Evolutionary conservation across 176 grass and related monocot genomes (phyloP), one percentile per base, ranked within the genome.

Genomic region (Aegilops sharonensis): DNA sequence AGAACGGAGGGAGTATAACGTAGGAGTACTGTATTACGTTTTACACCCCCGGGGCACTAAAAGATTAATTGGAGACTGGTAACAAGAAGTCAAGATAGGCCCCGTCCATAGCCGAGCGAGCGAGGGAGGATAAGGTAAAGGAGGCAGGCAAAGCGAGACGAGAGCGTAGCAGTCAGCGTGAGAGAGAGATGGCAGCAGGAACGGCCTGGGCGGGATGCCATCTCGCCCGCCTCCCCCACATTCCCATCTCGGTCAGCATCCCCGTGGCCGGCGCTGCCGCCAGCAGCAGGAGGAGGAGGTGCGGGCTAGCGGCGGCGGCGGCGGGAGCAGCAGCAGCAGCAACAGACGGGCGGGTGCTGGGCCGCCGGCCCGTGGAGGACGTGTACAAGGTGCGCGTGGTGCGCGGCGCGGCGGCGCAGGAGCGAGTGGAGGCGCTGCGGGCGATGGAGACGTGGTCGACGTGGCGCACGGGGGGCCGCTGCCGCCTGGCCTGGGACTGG

Each of bases 331-430:
- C 65, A 14, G 25, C 72, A 10, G 3, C 24, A 3, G 32, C 81
- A 5, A 39, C 64, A 32, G 47, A 75, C 45, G 89, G 72, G 78
- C 78, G 52, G 5, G 81, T 74, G 69, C 36, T 74, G 54, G 82
- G 69, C 11, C 69, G 69, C 5, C 89, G 89, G 0, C 85, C 91
- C 9, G 72, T 94, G 84, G 91, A 95, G 88, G 90, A 95, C 52
- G 75, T 92, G 25, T 98, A 95, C 91, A 94, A 92, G 80, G 96
- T 98, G 79, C 91, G 91, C 6, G 96, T 98, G 88, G 91, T 91
- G 81, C 86, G 95, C 36, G 80, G 86, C n/a, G 88, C 81, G 63
- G 78, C 86, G 34, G 85, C 88, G 79, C 79, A 57, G 91, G 95
- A 86, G 84, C 84, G 95, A 18, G 43, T 85, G 72, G 76, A 78